Evolutionary conservation across 495 filamentous ascomycete species (phyloP), one percentile per base, ranked within the genome.

Genomic region (Letharia columbiana): DNA sequence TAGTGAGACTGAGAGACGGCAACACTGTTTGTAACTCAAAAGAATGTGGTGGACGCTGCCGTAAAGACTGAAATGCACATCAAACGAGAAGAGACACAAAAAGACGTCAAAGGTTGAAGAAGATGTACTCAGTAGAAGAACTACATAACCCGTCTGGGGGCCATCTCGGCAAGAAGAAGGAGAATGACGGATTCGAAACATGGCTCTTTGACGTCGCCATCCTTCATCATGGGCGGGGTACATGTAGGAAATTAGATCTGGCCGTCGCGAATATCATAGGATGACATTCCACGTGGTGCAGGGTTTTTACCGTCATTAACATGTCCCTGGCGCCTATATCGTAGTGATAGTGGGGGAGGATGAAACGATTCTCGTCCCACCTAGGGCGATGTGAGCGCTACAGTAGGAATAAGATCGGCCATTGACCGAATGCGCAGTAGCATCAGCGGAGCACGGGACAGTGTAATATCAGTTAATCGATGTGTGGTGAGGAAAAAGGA

Each of bases 1-100:
- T 31, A n/a, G 63, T 23, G 39, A 45, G 28, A 65, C 52, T 65
- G 50, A 42, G 50, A 41, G 52, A 49, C 40, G 59, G 28, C 41
- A 59, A 54, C 54, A 35, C 31, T 35, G 35, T 56, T 35, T 56
- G 33, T 7, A 39, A 37, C 1, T 37, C 54, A 57, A 57, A 57
- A 3, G 54, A 57, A 57, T 37, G 54, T 57, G 33, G 54, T 37
- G 31, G 11, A 11, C 33, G 54, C 31, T 57, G 31, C 31, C 17
- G 54, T 20, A 57, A 37, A 39, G 54, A 57, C 31, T 37, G 54
- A 37, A 37, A 35, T 37, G 54, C 54, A 57, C 31, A 57, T 37
- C 33, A 57, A n/a, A 57, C 31, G 33, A 20, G 4, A 57, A 57
- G 33, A 57, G 54, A 57, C 33, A 57, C 31, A 37, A 57, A 17